Evolutionary conservation across 1,284 basidiomycete genomes (phyloP), one percentile per base, ranked within the genome.

Genomic region (Moesziomyces parantarcticus): DNA sequence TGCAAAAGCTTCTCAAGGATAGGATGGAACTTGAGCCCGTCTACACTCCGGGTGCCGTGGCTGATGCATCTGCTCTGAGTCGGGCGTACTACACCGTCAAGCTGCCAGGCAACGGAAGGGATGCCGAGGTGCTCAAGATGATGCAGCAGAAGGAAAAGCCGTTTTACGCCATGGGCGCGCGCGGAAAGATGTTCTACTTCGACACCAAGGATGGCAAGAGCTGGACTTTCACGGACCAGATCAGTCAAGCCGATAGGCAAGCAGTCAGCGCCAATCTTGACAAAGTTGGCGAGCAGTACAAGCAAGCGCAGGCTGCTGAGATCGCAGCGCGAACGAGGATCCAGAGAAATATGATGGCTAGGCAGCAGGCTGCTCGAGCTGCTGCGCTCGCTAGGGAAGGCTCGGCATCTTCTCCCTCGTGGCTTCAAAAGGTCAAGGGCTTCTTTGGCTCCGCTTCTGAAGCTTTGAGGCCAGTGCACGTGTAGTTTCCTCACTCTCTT

Each of bases 141-240:
- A 11, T 46, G 43, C 36, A 50, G 29, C 18, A 51, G 20, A 21
- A 21, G 18, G 26, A 23, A 2, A 34, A 26, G 20, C 36, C 56
- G 16, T 65, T 65, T 39, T 65, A 36, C 26, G 51, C 40, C 3
- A 34, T 22, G 21, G 55, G 55, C 3, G 34, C 42, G 1, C 20
- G 11, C 1, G 42, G 43, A 3, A 58, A 58, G 43, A 22, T 58
- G 14, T 65, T 55, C 50, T 65, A 46, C 40, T 58, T 65, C 20
- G 42, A 58, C 29, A 58, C 47, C 0, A 29, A 45, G 34, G 56
- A 58, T 11, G 51, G 51, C 5, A 42, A 46, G 21, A 9, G 10
- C 9, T 65, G 47, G 18, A 50, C 47, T 0, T 49, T 40, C n/a
- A 65, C 62, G 8, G 51, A 65, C 29, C 40, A 21, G 25, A 14